Evolutionary conservation across 805 yeast species (phyloP), one percentile per base, ranked within the genome.

Genomic region (Barnettozyma pratensis): DNA sequence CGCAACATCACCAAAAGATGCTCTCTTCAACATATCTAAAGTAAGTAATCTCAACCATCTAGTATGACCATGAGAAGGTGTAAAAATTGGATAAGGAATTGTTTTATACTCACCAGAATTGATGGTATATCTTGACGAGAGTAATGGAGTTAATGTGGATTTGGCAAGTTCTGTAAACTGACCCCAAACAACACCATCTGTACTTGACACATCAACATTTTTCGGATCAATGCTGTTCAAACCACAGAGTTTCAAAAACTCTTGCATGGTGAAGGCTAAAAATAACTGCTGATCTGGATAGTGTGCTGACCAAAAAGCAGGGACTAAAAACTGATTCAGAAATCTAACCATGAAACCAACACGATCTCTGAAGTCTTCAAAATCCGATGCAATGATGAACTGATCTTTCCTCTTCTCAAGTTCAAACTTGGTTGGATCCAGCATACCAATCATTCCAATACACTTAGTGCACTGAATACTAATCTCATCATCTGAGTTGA

Each of bases 241-340:
- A 3, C 77, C 81, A 60, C 89, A 73, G 12, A 80, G 75, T 54
- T 81, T 81, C 45, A 94, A 67, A 43, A 84, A 82, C 53, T 89
- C 94, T 63, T 94, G 99, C 79, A 94, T 87, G 0, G 92, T 85
- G 64, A 79, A 85, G 0, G 97, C 96, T 35, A 90, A 74, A 60
- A 85, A 87, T 49, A 87, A 73, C 63, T 94, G 99, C 43, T 81
- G 79, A 26, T 80, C 77, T 0, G 98, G 96, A 60, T 90, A 90
- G 34, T 85, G 86, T 2, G 97, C 85, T 0, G 96, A 90, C 81
- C 95, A 84, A 65, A 90, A 91, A 1, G 89, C 80, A 34, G 87
- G 89, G 7, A 91, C 85, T n/a, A 94, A 72, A 50, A 80, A 73
- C 47, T 77, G 75, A 51, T 87, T 83, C 34, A 91, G 70, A 43